Conservation (phyloP, 129 eudicot genomes). For the Smallanthus sonchifolius region DNA sequence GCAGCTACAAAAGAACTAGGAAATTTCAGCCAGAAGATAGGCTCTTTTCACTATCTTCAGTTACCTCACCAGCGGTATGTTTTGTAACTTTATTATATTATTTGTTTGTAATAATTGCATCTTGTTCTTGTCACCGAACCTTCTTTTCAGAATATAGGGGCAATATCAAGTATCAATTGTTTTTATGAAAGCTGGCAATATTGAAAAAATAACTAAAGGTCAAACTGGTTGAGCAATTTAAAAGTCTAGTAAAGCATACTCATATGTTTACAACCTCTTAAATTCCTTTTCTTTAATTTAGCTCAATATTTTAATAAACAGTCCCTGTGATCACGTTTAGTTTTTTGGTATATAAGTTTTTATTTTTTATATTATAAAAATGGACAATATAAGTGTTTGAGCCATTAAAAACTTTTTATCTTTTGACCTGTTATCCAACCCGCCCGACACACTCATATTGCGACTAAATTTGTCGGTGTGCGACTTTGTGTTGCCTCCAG, state of each 20-base stretch:
- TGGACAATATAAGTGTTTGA: background rate
- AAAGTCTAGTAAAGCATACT: background rate
- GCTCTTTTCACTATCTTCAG: constrained; percentile 82
- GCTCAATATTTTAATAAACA: background rate
- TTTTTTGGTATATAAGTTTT: background rate
- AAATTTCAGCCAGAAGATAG: constrained; percentile 96
- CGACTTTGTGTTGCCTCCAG: background rate
- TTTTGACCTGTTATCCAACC: background rate
- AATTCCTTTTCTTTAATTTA: background rate
- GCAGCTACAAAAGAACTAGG: constrained; percentile 88
- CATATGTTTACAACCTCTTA: background rate
- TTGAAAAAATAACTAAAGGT: background rate
- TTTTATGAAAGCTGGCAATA: background rate
- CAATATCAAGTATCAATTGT: background rate
- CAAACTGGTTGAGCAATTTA: background rate
- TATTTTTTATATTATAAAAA: background rate
- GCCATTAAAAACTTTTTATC: background rate
- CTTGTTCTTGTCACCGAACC: background rate
- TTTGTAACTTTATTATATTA: background rate
- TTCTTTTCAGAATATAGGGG: background rate
- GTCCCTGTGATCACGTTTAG: background rate
- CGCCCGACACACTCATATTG: background rate
- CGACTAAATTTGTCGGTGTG: background rate
- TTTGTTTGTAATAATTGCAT: background rate
- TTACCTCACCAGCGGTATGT: constrained; percentile 92